A percentile compares a stretch with the other conserved stretches of the same genome.
phyloP scores from a whole-genome alignment of 805 yeast genomes.

The Sugiyamaella boreocaroliniensis region DNA sequence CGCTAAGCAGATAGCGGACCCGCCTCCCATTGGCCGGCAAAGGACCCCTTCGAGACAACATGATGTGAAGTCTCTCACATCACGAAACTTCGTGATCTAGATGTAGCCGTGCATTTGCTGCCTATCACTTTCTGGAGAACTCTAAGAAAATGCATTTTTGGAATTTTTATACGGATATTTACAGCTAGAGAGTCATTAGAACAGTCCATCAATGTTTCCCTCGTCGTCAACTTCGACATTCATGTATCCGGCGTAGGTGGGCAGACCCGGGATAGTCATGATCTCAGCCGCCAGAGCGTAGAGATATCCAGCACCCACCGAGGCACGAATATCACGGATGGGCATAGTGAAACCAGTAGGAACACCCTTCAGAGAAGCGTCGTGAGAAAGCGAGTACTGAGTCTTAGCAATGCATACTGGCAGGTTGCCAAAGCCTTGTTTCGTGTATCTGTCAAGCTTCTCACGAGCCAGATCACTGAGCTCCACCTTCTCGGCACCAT shows the following conservation, averaged over 20 bases:
- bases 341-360: constrained; percentile 94
- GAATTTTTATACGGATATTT: background rate
- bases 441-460: constrained; percentile 73
- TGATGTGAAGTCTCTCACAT: too few species aligned
- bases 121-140: too few species aligned
- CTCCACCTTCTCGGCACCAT: constrained; percentile 84
- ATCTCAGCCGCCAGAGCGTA: constrained; percentile 96
- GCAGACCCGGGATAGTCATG: constrained; percentile 95
- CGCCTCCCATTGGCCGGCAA: too few species aligned
- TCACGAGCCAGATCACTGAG: constrained; percentile 72
- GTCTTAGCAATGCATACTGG: constrained; percentile 98
- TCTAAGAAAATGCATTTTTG: too few species aligned
- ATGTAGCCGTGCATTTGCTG: too few species aligned
- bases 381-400: constrained; percentile 92
- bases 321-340: constrained; percentile 86
- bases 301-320: constrained; percentile 94
- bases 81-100: too few species aligned
- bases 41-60: too few species aligned
- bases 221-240: constrained; percentile 85
- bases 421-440: constrained; percentile 82
- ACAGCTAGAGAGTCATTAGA: constrained; percentile 35
- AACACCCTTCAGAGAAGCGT: constrained; percentile 86
- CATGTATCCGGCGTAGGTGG: constrained; percentile 95
- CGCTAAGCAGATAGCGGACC: too few species aligned
- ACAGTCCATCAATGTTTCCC: constrained; percentile 91